Percentiles rank a stretch among this genome's conserved stretches.
Evolutionary conservation across 208 protist species (phyloP).

Genomic region (Balamuthia mandrillaris): DNA sequence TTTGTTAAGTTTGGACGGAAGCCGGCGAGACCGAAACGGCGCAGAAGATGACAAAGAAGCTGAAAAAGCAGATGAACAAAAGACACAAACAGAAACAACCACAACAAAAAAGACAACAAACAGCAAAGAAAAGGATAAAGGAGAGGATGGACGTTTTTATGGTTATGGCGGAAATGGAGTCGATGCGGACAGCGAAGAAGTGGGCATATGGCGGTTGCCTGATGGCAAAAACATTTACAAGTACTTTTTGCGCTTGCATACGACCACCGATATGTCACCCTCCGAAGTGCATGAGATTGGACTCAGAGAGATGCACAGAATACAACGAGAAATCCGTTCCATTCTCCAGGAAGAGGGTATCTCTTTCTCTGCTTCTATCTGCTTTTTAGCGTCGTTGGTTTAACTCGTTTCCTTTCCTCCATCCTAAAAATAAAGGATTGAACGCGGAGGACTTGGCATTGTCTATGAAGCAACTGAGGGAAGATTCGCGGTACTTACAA

Average conservation of each 20-base stretch:
- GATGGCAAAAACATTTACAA: constrained; percentile 22
- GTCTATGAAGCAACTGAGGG: no score
- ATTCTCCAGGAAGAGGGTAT: not conserved
- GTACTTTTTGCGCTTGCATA: not conserved
- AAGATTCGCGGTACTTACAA: not conserved
- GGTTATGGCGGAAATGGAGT: no score
- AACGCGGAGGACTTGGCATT: not conserved
- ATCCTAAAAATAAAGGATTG: not conserved
- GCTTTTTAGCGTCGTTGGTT: not conserved
- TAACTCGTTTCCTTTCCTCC: not conserved
- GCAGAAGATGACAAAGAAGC: no score
- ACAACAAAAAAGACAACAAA: no score
- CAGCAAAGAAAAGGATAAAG: no score
- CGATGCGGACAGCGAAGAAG: not conserved
- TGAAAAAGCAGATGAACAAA: no score
- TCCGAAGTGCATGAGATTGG: constrained; percentile 36
- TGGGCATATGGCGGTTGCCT: constrained; percentile 1
- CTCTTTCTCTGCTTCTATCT: not conserved
- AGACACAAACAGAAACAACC: no score
- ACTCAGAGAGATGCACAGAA: constrained; percentile 1
- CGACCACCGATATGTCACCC: not conserved
- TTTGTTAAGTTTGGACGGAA: no score
- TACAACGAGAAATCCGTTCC: not conserved
- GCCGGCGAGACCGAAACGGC: no score
- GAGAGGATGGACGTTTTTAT: no score